Base-by-base conservation (phyloP, 1,284 basidiomycete species). In the Ceratobasidium sp. region DNA sequence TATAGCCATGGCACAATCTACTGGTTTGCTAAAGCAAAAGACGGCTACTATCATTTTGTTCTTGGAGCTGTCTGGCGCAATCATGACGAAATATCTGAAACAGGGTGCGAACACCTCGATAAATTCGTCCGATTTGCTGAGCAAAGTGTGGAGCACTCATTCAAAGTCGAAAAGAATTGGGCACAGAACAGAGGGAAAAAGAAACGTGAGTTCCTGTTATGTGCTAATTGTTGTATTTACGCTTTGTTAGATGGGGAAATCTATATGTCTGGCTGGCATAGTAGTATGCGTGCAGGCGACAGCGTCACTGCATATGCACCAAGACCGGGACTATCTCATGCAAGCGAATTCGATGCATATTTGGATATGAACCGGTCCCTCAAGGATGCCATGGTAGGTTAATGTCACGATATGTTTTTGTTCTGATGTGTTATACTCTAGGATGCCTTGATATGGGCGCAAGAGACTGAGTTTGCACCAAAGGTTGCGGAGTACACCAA, bases 221-320 rank as follows among this genome's bases (percentile, higher is more conserved):
- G 16, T 39, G 6, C 5, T 39, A 6, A 18, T 18, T 21, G 39
- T n/a, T n/a, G 21, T n/a, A 16, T 28, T 3, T 39, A 55, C 10
- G 4, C 21, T 2, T 10, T 59, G 12, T 6, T 26, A 62, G 60
- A 18, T 4, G 60, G 60, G 6, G 23, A 46, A 3, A 43, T 62
- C 26, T 62, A 48, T 26, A 62, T 21, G 10, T 21, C 26, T 30
- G 60, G 60, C 18, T 62, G 60, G 60, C 41, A 45, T 12, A n/a
- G 43, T 14, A 45, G 60, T 9, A 62, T 45, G 28, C n/a, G 32
- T 9, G n/a, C 23, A 2, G 26, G 43, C 14, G 12, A n/a, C 6
- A n/a, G 23, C 28, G 43, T 21, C 6, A 14, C 14, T 14, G 14
- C 36, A 39, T 62, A 48, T 48, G 14, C 43, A 28, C 36, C 39